Evolutionary conservation across 257 asterid genomes (phyloP), one percentile per base, ranked within the genome.

Genomic region (Ajuga chamaepitys): DNA sequence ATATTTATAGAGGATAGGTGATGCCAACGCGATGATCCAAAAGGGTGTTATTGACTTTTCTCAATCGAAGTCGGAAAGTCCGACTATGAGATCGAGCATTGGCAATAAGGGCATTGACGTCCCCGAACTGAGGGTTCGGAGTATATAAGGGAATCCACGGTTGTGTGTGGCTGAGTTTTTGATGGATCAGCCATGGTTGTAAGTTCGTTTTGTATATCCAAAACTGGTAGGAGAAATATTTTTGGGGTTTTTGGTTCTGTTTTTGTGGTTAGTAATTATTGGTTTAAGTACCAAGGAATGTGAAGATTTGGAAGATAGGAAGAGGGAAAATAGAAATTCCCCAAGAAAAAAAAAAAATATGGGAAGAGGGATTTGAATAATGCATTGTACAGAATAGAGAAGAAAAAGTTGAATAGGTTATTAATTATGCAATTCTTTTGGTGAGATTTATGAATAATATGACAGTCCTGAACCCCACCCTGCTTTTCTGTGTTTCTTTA

Each of bases 1-100:
- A 81, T 81, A 72, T 88, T 88, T 68, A 47, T 76, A 11, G 88
- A 86, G 70, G 96, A 86, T 9, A 66, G 85, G 67, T 81, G 82
- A 80, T 30, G 17, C 70, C 26, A 9, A 2, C 2, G 4, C 24
- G 20, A 26, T 9, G 26, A 28, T 16, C 70, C 52, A 7, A 16
- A 50, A 48, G 12, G 26, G 24, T 14, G 6, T 34, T 4, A 9
- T 25, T 8, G 50, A 51, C 20, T 44, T 51, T 55, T 59, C 40
- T 45, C 13, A 22, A 35, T 60, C 16, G 44, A 62, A 28, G 20
- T 65, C 42, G 1, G 57, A 18, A 62, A 28, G 20, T 65, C 42
- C 2, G 57, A 18, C 71, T 16, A 50, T 10, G 16, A 40, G 61
- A 59, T 26, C 13, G 5, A 58, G 68, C 62, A 57, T 52, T 45